Base-by-base conservation (phyloP, 306 rosid species). In the Ammopiptanthus mongolicus region DNA sequence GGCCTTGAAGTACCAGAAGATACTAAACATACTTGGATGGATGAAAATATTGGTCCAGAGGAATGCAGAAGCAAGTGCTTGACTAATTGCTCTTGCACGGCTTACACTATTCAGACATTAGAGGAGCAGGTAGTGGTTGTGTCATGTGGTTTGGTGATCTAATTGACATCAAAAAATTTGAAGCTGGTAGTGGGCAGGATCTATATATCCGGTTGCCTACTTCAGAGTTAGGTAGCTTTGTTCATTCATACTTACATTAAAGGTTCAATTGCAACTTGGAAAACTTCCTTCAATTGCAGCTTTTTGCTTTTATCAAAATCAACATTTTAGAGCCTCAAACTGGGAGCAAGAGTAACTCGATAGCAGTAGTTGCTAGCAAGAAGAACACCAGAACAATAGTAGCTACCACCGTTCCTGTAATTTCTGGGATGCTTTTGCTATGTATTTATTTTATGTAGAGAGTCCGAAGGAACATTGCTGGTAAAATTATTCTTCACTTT, bases 151-250 rank as follows among this genome's bases (percentile, higher is more conserved):
- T 61, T 61, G 67, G 44, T 0, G 22, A 61, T 33, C 46, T n/a
- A 0, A 3, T 13, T 29, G 67, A 61, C 14, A 4, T 57, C 17
- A 18, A 21, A 81, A 22, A 23, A 22, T 75, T 50, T 50, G 3
- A n/a, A 50, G 23, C 2, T 15, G 21, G 10, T 15, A 9, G 10
- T 14, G 57, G 57, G 23, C 57, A 50, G 8, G 57, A 50, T 17
- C 23, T 50, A 11, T 84, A 76, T 56, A 61, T 87, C 15, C 73
- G 74, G 52, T 21, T 84, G 25, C 5, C 4, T 3, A 83, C 80
- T 10, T 77, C 85, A 17, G 86, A 84, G 18, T 33, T 87, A 73
- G 88, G 88, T 87, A 73, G 10, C 46, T 9, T 41, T 9, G 50
- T 2, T 44, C 15, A 44, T 14, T 13, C 1, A 13, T 13, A 18